These are phyloP conservation scores for Aspergillus awamori DNA, from an alignment of 2,329 filamentous ascomycete species.

Conservation along the genomic window DNA sequence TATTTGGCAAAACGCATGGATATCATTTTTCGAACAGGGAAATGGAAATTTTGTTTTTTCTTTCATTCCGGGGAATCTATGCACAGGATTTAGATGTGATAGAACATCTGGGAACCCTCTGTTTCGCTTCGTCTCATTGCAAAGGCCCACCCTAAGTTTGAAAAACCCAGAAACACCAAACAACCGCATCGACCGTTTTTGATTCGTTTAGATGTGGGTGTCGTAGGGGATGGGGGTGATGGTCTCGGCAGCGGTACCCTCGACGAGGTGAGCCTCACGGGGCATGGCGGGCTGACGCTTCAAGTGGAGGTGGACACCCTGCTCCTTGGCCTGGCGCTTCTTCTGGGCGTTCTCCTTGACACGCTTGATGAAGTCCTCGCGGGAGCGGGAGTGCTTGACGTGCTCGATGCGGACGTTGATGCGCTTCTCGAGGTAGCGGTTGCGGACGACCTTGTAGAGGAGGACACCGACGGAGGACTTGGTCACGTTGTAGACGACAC, in stretches of 20 bases:
- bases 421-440: constrained; percentile 99
- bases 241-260: constrained; percentile 86
- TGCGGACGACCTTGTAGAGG: constrained; percentile 99
- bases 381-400: constrained; percentile 88
- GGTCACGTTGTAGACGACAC: constrained; percentile 98
- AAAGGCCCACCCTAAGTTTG: constrained; percentile 37
- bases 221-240: constrained; percentile 93
- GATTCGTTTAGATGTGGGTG: constrained; percentile 82
- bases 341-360: constrained; percentile 95
- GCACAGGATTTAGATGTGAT: constrained; percentile 43
- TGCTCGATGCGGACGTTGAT: constrained; percentile 99
- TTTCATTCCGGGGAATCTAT: constrained; percentile 50
- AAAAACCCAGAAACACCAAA: constrained; percentile 44
- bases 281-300: constrained; percentile 87
- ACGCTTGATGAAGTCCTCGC: constrained; percentile 93
- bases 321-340: constrained; percentile 89
- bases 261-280: constrained; percentile 78
- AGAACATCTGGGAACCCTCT: constrained; percentile 41
- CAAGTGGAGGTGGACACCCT: constrained; percentile 83
- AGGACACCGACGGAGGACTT: constrained; percentile 98
- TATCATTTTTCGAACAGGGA: constrained; percentile 16
- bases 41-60: constrained; percentile 43
- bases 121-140: constrained; percentile 44
- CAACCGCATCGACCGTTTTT: constrained; percentile 35
- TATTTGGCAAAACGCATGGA: neutral